Evolutionary conservation across 441 rosid genomes (phyloP).

Genomic region (Raphanus hybrid): DNA sequence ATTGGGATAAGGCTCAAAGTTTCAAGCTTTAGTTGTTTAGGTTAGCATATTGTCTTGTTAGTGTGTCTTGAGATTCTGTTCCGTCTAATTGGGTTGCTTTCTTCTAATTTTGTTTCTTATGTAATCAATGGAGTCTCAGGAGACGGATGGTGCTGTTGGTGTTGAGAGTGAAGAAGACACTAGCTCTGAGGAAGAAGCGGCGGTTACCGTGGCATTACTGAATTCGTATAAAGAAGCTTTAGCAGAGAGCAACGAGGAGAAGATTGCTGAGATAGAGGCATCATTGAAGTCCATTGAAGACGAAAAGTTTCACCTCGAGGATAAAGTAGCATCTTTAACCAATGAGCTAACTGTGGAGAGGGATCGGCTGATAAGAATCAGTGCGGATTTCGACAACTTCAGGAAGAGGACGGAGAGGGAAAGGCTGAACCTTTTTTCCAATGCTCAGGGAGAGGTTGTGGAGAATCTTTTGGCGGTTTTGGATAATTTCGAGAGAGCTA

Average conservation of each 20-base stretch:
- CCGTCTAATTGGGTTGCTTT: neutral
- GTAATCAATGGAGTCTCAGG: conserved; percentile 53
- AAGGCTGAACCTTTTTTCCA: conserved; percentile 73
- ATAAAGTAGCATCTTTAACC: conserved; percentile 59
- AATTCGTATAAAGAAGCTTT: conserved; percentile 75
- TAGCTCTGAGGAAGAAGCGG: conserved; percentile 51
- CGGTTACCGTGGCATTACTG: conserved; percentile 50
- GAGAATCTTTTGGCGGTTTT: conserved; percentile 78
- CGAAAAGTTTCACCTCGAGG: conserved; percentile 64
- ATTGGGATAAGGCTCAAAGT: neutral
- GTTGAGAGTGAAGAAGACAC: conserved; percentile 28
- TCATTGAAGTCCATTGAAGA: conserved; percentile 72
- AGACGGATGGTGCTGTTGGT: conserved; percentile 49
- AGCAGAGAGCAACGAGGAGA: conserved; percentile 61
- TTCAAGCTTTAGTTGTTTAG: conserved; percentile 11
- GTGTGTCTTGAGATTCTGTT: too few relatives aligned
- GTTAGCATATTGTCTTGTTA: neutral
- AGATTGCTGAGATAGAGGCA: conserved; percentile 66
- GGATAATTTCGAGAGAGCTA: conserved; percentile 96
- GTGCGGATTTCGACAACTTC: conserved; percentile 96
- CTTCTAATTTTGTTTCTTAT: conserved; percentile 21
- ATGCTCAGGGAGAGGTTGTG: conserved; percentile 90
- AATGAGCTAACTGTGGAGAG: conserved; percentile 65
- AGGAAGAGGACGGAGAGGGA: conserved; percentile 90
- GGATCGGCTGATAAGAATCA: conserved; percentile 77